Conservation (phyloP, 192 early-diverging fungal species). For the Entomortierella lignicola region DNA sequence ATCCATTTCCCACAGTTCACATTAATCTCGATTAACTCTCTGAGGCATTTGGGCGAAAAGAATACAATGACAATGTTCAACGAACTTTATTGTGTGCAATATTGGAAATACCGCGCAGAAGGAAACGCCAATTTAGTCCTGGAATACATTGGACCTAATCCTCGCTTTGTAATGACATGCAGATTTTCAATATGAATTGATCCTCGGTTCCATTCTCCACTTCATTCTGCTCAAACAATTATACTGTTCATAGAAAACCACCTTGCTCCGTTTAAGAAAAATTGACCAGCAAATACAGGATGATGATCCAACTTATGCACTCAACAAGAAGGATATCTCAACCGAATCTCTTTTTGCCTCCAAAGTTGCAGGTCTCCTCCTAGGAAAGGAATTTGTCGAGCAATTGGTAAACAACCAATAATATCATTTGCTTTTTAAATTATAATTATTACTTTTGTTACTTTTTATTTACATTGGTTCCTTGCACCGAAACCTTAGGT, state of each 20-base stretch:
- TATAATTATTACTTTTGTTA: too few species aligned
- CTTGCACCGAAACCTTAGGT: constrained; percentile 15
- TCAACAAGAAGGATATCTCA: constrained; percentile 10
- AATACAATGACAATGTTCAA: constrained; percentile 21
- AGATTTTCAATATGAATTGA: background rate
- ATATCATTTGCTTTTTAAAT: background rate
- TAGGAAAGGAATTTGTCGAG: constrained; percentile 61
- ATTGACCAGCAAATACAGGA: constrained; percentile 8
- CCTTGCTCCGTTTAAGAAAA: constrained; percentile 56
- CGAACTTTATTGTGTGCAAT: constrained; percentile 44
- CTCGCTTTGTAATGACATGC: constrained; percentile 39
- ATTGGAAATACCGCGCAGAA: constrained; percentile 79
- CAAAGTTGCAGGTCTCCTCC: constrained; percentile 58
- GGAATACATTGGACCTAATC: constrained; percentile 60
- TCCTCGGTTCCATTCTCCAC: too few species aligned
- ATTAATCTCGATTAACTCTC: background rate
- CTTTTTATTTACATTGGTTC: background rate
- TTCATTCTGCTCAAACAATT: too few species aligned
- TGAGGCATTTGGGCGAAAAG: background rate
- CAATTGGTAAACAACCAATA: constrained; percentile 41
- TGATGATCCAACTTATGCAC: background rate
- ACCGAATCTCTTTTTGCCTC: constrained; percentile 41
- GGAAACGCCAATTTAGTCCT: constrained; percentile 81
- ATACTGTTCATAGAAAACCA: constrained; percentile 31
- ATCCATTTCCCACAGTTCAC: constrained; percentile 19